Evolutionary conservation across 352 stramenopile genomes (phyloP).

Genomic region (Phytophthora tubulina): DNA sequence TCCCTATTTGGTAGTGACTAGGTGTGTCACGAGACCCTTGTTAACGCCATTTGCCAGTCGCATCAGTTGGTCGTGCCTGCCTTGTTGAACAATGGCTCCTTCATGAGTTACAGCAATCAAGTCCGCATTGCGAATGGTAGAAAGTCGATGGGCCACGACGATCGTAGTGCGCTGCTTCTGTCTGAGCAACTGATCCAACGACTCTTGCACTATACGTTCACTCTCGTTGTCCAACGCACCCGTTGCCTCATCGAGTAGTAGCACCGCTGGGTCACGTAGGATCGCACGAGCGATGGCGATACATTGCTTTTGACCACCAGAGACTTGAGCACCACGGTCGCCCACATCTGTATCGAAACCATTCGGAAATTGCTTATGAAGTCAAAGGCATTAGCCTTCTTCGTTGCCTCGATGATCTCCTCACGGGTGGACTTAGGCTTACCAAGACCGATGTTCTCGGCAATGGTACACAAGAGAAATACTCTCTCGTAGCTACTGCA

Average conservation of each 20-base stretch:
- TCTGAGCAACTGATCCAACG: slow-evolving; percentile 35
- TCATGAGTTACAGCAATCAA: slow-evolving; percentile 43
- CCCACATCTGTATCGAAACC: slow-evolving; percentile 49
- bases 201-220: slow-evolving; percentile 44
- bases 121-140: slow-evolving; percentile 45
- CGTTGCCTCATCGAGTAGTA: slow-evolving; percentile 45
- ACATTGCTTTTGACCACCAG: slow-evolving; percentile 48
- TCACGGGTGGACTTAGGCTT: slow-evolving; percentile 42
- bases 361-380: slow-evolving; percentile 47
- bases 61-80: slow-evolving; percentile 77
- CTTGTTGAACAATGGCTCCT: slow-evolving; percentile 42
- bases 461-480: slow-evolving; percentile 45
- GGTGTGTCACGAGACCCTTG: slow-evolving; percentile 45
- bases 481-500: slow-evolving; percentile 46
- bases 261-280: slow-evolving; percentile 38
- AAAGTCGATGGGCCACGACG: slow-evolving; percentile 42
- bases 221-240: slow-evolving; percentile 47
- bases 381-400: slow-evolving; percentile 48
- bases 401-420: slow-evolving; percentile 44
- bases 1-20: no score
- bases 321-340: slow-evolving; percentile 44
- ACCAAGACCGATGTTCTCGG: slow-evolving; percentile 43
- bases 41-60: slow-evolving; percentile 57
- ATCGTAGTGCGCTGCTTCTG: slow-evolving; percentile 47
- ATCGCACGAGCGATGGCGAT: slow-evolving; percentile 48